Percentiles rank a stretch among this genome's conserved stretches.
phyloP scores from a whole-genome alignment of 2,329 filamentous ascomycete genomes.

The Neonectria hederae region DNA sequence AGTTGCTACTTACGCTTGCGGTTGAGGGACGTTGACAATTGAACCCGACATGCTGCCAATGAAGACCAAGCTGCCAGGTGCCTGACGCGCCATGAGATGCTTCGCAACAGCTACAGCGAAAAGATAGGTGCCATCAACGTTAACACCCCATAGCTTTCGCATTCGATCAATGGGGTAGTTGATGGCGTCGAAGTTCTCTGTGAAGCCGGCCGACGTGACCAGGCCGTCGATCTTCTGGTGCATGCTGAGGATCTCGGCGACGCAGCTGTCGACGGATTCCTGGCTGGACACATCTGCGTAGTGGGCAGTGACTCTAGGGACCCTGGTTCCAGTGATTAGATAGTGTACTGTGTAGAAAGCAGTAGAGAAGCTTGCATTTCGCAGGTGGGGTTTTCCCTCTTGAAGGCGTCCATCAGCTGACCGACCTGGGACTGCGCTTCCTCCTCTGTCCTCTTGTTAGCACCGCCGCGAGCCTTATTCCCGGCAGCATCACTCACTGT shows the following conservation, averaged over 20 bases:
- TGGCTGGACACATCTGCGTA: conserved; percentile 88
- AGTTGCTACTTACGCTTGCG: conserved; percentile 70
- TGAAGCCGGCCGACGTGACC: conserved; percentile 95
- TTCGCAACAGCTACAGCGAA: conserved; percentile 86
- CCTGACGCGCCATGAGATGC: conserved; percentile 85
- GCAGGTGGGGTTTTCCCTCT: conserved; percentile 78
- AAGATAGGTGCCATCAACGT: conserved; percentile 90
- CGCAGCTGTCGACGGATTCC: conserved; percentile 76
- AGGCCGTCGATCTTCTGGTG: conserved; percentile 89
- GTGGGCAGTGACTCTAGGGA: conserved; percentile 88
- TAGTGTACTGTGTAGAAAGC: background rate
- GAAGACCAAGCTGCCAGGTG: conserved; percentile 85
- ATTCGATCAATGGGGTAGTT: conserved; percentile 90
- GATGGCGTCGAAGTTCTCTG: conserved; percentile 92
- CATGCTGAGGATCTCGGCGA: conserved; percentile 63
- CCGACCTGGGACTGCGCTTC: conserved; percentile 82
- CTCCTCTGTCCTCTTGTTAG: conserved; percentile 65
- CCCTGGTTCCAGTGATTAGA: conserved; percentile 49
- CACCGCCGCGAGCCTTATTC: background rate
- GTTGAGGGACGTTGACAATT: conserved; percentile 95
- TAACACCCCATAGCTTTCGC: conserved; percentile 92
- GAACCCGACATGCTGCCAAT: conserved; percentile 94
- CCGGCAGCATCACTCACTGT: conserved; percentile 67
- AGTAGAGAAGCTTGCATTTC: conserved; percentile 59
- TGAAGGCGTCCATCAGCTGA: conserved; percentile 77